Base-by-base conservation (phyloP, 345 rosid genomes). In the Diplotaxis tenuifolia region DNA sequence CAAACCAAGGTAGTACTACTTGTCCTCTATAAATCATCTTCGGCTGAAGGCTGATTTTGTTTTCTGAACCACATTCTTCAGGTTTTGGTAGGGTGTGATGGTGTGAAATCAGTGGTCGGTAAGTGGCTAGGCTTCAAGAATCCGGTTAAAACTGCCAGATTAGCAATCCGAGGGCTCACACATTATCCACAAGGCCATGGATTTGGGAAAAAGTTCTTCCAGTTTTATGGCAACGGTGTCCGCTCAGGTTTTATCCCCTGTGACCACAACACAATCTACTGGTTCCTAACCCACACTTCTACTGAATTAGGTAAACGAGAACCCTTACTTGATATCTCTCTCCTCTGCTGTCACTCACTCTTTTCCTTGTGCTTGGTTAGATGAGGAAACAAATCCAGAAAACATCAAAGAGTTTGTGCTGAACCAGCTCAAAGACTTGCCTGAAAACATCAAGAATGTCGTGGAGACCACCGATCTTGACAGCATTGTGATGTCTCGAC, bases 41-140 rank as follows among this genome's bases (percentile, higher is more conserved):
- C 2, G 18, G 50, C 5, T 12, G 38, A 32, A 38, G 60, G 4
- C 47, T 73, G 32, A 16, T 20, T 15, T 9, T 21, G 58, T 4
- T 40, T 47, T 74, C 58, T 74, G 42, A 67, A 75, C 74, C 71
- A 19, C 53, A 31, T 45, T 5, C 70, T 38, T 42, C 18, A 87
- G 92, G 83, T 84, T 67, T 77, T 87, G 82, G 74, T 91, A 45
- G 95, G 96, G 66, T 84, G 93, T 56, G 95, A 87, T 56, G 95
- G 95, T 28, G 87, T 86, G 61, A 82, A 87, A 68, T 89, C 97
- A 2, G 80, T 81, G 45, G 87, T 84, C 73, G 83, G 87, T 7
- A 89, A 81, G 71, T 89, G 86, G 88, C 69, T 89, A 11, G 95
- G 91, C 10, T 84, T 88, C 77, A 83, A 83, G 72, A 73, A 47